Evolutionary conservation across 73 alveolate species (phyloP).

Genomic region (Paramecium pentaurelia): DNA sequence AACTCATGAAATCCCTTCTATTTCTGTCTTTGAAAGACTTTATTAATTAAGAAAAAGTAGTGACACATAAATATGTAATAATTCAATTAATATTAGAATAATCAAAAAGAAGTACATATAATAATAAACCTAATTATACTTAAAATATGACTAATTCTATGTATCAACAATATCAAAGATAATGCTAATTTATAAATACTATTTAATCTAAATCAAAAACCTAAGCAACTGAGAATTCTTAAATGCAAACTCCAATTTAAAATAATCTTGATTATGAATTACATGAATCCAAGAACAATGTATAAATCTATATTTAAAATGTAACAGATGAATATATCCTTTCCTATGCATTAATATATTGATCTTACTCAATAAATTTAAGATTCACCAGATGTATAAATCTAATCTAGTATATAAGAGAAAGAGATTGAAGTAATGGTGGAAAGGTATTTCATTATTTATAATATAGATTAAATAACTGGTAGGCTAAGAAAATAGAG

Average conservation of each 20-base stretch:
- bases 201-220: no score
- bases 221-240: no score
- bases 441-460: not conserved
- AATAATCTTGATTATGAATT: no score
- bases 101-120: no score
- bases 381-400: not conserved
- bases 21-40: not conserved
- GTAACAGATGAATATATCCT: not conserved
- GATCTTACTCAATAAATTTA: not conserved
- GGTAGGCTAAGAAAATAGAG: not conserved
- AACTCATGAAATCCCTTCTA: not conserved
- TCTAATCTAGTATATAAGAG: not conserved
- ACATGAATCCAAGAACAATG: not conserved
- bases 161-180: no score
- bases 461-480: not conserved
- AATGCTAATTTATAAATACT: no score
- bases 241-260: no score
- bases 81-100: no score
- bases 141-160: no score
- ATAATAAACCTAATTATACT: no score
- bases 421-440: not conserved
- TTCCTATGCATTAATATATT: not conserved
- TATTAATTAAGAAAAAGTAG: not conserved
- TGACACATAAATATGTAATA: no score
- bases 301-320: not conserved